Base-by-base conservation (phyloP, 345 rosid genomes). In the Syzygium aromaticum region DNA sequence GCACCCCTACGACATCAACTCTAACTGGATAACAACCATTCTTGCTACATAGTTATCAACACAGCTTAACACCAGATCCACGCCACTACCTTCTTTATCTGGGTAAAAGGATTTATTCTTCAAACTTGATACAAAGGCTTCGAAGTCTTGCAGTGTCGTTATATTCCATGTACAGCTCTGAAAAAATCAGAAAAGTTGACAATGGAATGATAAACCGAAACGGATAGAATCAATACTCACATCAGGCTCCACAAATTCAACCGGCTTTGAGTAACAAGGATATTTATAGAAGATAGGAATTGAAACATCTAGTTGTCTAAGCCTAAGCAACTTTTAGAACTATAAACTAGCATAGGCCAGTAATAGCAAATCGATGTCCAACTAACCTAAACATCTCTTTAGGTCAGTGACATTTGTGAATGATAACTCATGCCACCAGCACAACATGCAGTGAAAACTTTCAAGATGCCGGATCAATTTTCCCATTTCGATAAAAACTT, bases 1-100 rank as follows among this genome's bases (percentile, higher is more conserved):
- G 67, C 84, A 57, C 54, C 25, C 86, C 82, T 73, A 73, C 21
- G 49, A 49, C 21, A 19, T 38, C 25, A 73, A 73, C 82, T 38
- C 89, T 92, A 97, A 99, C 99, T 94, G 99, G 90, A 96, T 98
- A 86, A 98, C 98, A 90, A 95, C 98, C 99, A 96, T 96, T 89
- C 99, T 94, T 22, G 99, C 99, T 94, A 95, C 99, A 91, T 93
- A 96, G 84, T 98, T 98, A 91, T 98, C 99, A 51, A 97, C 99
- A 83, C 99, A 98, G 88, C 99, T 98, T 90, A 98, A 90, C 90
- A 98, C 97, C 92, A 96, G 99, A 92, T 96, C 98, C 90, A 98
- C 98, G 53, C 98, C 97, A 9, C 89, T 95, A 57, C 97, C 97
- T 89, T 95, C 97, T 91, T 95, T 94, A 87, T 85, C 91, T 57